Base-by-base conservation (phyloP, 2,329 filamentous ascomycete species). In the Fusarium burgessii region DNA sequence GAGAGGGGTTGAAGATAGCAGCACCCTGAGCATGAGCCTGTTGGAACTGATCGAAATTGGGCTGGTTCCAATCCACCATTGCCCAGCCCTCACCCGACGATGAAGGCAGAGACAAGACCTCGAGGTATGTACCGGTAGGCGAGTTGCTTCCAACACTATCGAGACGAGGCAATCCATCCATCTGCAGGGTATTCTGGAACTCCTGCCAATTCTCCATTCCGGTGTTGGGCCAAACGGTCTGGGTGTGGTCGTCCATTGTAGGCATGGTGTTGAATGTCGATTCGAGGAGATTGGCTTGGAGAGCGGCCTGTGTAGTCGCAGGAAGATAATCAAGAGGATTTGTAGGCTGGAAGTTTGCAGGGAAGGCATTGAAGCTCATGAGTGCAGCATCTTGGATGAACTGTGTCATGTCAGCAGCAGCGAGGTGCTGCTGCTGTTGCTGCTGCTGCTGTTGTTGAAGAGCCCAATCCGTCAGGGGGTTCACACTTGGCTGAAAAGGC, bases 11-110 rank as follows among this genome's bases (percentile, higher is more conserved):
- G 85, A 97, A 97, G 77, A 97, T 95, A 72, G 93, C 91, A 42
- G 85, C 80, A 68, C 85, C 88, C 55, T 88, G 87, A 9, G 78
- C 76, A 46, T 87, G 86, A 42, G 84, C 79, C 62, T 85, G 84
- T 52, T 81, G 79, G 64, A 82, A 82, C 73, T 95, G 92, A 73
- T 92, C 90, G 40, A 82, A 75, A 54, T 91, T 92, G 67, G 89
- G 91, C 66, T 91, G 89, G 65, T 91, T 91, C 78, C 90, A 88
- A 72, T 96, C 93, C 62, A 98, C 90, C 72, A 92, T 89, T 54
- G 89, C 90, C 95, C 95, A 98, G 62, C 93, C 93, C 74, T 95
- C 93, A 75, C 97, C 94, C 77, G 92, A 93, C 71, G 94, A 94
- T 60, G 90, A 91, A 27, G 89, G 88, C 45, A 97, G 84, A 10